A percentile compares a stretch with the other conserved stretches of the same genome.
Conservation (phyloP, 768 basidiomycete genomes). For the Nidula microcarpa region DNA sequence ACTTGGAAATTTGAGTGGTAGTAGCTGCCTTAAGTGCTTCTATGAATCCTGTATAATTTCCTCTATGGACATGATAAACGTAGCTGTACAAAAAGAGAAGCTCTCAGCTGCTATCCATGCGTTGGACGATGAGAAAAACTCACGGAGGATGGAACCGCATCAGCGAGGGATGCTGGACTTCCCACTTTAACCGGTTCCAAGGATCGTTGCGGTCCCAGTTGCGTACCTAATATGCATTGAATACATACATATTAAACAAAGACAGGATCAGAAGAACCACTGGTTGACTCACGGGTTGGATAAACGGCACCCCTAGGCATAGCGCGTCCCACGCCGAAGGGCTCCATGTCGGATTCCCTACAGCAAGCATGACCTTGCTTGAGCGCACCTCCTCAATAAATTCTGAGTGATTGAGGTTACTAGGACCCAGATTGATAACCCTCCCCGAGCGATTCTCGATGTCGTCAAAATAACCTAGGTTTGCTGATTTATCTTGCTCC, state of each 20-base stretch:
- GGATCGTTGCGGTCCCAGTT: slow-evolving; percentile 22
- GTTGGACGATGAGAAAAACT: slow-evolving; percentile 1
- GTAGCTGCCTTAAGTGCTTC: slow-evolving; percentile 21
- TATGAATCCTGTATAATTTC: slow-evolving; percentile 22
- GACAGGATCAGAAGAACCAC: neutral
- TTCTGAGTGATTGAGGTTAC: slow-evolving; percentile 4
- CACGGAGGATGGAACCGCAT: slow-evolving; percentile 23
- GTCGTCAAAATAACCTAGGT: too few species aligned
- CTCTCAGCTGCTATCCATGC: too few species aligned
- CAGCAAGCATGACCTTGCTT: slow-evolving; percentile 24
- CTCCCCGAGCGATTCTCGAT: too few species aligned
- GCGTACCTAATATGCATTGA: too few species aligned
- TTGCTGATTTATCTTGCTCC: slow-evolving; percentile 13
- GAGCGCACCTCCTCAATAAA: slow-evolving; percentile 18
- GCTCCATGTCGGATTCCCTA: slow-evolving; percentile 20
- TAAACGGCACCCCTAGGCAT: slow-evolving; percentile 31
- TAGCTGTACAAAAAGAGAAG: slow-evolving; percentile 16
- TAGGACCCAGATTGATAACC: slow-evolving; percentile 14
- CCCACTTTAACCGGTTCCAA: slow-evolving; percentile 19
- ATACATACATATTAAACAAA: too few species aligned
- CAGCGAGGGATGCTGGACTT: slow-evolving; percentile 25
- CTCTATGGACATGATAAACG: slow-evolving; percentile 27
- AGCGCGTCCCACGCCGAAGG: slow-evolving; percentile 28
- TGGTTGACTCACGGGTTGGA: slow-evolving; percentile 27
- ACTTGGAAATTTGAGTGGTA: slow-evolving; percentile 21